phyloP scores from a whole-genome alignment of 768 basidiomycete species.

The Calocera viscosa region DNA sequence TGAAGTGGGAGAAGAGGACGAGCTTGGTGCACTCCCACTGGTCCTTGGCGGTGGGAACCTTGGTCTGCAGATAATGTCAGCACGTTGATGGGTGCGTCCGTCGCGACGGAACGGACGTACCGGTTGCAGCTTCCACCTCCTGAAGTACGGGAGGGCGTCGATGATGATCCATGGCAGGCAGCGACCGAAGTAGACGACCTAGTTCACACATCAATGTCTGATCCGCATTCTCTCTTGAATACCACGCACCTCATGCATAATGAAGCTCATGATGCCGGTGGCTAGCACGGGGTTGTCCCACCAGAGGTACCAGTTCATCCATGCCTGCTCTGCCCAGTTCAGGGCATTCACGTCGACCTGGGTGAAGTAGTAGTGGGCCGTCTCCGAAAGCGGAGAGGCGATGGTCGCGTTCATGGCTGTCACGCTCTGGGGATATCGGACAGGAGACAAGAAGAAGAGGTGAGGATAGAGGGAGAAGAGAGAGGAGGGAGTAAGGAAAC shows the following conservation, averaged over 20 bases:
- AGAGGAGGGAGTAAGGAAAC: neutral
- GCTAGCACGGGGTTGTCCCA: slow-evolving; percentile 84
- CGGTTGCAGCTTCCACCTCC: slow-evolving; percentile 85
- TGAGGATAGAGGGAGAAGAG: neutral
- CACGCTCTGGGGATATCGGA: neutral
- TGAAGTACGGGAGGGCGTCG: slow-evolving; percentile 88
- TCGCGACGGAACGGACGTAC: slow-evolving; percentile 23
- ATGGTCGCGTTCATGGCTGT: neutral
- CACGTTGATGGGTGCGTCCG: slow-evolving; percentile 7
- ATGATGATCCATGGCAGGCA: slow-evolving; percentile 92
- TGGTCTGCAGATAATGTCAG: slow-evolving; percentile 28
- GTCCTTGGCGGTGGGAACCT: slow-evolving; percentile 64
- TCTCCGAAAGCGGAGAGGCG: neutral
- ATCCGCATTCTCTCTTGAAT: neutral
- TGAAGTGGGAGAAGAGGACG: slow-evolving; percentile 90
- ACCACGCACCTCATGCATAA: slow-evolving; percentile 76
- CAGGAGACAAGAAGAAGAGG: neutral
- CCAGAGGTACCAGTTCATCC: slow-evolving; percentile 76
- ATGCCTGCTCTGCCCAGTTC: slow-evolving; percentile 48
- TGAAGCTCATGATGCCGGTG: slow-evolving; percentile 83
- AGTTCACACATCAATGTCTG: neutral
- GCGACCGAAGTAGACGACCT: slow-evolving; percentile 96
- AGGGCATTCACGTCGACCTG: slow-evolving; percentile 6
- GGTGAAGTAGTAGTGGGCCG: slow-evolving; percentile 1
- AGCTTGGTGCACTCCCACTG: slow-evolving; percentile 95